phyloP scores from a whole-genome alignment of 176 grass and related monocot genomes.

The Pharus latifolius region DNA sequence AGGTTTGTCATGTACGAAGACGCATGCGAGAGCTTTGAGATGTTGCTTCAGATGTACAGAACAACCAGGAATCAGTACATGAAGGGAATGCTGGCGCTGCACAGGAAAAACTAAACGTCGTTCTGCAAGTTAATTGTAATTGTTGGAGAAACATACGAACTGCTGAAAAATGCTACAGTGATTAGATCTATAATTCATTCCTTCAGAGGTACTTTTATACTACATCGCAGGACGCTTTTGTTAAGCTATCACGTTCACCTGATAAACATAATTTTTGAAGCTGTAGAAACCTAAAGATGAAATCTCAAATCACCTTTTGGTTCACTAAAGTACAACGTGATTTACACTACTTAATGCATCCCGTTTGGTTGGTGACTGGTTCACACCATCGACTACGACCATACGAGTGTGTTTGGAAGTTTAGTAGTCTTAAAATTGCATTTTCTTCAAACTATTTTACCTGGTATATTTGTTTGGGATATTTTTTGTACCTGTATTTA shows the following conservation, averaged over 20 bases:
- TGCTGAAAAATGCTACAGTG: too few relatives aligned
- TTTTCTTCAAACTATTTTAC: too few relatives aligned
- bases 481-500: too few relatives aligned
- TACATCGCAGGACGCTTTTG: too few relatives aligned
- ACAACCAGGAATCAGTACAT: constrained; percentile 47
- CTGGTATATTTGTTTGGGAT: too few relatives aligned
- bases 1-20: constrained; percentile 32
- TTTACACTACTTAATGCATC: background rate
- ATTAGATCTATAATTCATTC: too few relatives aligned
- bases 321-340: background rate
- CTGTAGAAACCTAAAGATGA: background rate
- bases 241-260: too few relatives aligned
- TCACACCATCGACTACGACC: too few relatives aligned
- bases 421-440: too few relatives aligned
- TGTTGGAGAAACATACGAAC: background rate
- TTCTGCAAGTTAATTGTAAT: background rate
- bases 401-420: too few relatives aligned
- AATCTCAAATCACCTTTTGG: background rate
- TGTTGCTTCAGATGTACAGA: constrained; percentile 46
- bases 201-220: too few relatives aligned
- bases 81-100: constrained; percentile 62
- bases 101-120: constrained; percentile 19
- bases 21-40: constrained; percentile 20
- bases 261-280: background rate
- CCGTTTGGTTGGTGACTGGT: too few relatives aligned